These are phyloP conservation scores for Durotheca rogersii DNA, from an alignment of 495 filamentous ascomycete genomes.

Conservation along the genomic window DNA sequence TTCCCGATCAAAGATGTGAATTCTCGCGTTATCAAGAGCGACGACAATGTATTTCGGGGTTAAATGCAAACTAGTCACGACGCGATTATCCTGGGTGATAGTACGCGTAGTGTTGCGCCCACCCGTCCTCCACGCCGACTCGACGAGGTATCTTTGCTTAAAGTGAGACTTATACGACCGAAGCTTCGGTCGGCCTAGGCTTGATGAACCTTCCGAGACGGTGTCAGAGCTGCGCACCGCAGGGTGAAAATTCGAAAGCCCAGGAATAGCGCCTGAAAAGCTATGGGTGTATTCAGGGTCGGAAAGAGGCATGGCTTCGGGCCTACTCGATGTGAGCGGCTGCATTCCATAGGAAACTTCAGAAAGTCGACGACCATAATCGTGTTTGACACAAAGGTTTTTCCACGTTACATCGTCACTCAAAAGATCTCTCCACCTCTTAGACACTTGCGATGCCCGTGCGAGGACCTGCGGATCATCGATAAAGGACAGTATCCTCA, in stretches of 20 bases:
- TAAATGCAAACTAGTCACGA: constrained; percentile 92
- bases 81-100: constrained; percentile 92
- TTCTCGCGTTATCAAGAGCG: constrained; percentile 96
- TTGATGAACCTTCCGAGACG: constrained; percentile 20
- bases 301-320: constrained; percentile 31
- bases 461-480: constrained; percentile 92
- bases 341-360: constrained; percentile 41
- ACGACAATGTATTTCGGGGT: constrained; percentile 96
- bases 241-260: constrained; percentile 29
- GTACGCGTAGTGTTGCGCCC: constrained; percentile 75
- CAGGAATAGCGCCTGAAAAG: constrained; percentile 41
- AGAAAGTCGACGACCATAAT: constrained; percentile 65
- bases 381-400: constrained; percentile 89
- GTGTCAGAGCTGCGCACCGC: constrained; percentile 45
- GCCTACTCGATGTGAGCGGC: constrained; percentile 22
- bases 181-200: constrained; percentile 41
- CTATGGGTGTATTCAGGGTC: constrained; percentile 37
- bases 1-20: constrained; percentile 94
- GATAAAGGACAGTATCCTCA: constrained; percentile 87
- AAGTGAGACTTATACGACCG: constrained; percentile 92
- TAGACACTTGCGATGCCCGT: constrained; percentile 88
- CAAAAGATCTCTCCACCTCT: constrained; percentile 86
- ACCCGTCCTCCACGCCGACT: constrained; percentile 92
- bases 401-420: constrained; percentile 98
- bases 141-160: constrained; percentile 94